phyloP scores from a whole-genome alignment of 192 early-diverging fungal species.

The Phycomyces nitens region DNA sequence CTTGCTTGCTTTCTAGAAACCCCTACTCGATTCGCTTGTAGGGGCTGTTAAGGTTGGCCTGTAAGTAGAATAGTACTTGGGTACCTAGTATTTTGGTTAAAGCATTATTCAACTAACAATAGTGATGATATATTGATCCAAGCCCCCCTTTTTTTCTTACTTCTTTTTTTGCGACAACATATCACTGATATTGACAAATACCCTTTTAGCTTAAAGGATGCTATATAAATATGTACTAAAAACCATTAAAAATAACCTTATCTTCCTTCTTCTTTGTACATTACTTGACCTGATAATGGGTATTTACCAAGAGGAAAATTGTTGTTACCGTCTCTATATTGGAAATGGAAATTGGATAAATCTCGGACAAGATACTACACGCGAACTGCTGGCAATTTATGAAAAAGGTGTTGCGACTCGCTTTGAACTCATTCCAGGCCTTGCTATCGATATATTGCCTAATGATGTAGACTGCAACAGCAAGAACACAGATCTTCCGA shows the following conservation, averaged over 20 bases:
- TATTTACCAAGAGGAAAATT: not conserved
- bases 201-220: not conserved
- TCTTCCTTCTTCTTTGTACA: not conserved
- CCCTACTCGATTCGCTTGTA: no score
- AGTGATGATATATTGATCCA: not conserved
- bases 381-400: slow-evolving; percentile 44
- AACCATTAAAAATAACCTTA: not conserved
- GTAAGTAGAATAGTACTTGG: no score
- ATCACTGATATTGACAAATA: slow-evolving; percentile 1
- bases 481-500: slow-evolving; percentile 25
- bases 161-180: not conserved
- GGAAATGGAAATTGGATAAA: slow-evolving; percentile 31
- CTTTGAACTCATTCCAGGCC: slow-evolving; percentile 54
- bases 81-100: no score
- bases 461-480: slow-evolving; percentile 28
- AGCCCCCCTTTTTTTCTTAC: not conserved
- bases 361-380: slow-evolving; percentile 39
- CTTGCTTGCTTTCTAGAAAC: no score
- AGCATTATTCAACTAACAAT: not conserved
- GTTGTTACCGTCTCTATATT: slow-evolving; percentile 26
- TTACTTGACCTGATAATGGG: not conserved
- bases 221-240: not conserved
- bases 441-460: slow-evolving; percentile 58
- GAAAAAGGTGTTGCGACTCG: slow-evolving; percentile 44
- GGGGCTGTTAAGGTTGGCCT: no score